Evolutionary conservation across 2,329 filamentous ascomycete genomes (phyloP), one percentile per base, ranked within the genome.

Genomic region (Ophiostoma montium): DNA sequence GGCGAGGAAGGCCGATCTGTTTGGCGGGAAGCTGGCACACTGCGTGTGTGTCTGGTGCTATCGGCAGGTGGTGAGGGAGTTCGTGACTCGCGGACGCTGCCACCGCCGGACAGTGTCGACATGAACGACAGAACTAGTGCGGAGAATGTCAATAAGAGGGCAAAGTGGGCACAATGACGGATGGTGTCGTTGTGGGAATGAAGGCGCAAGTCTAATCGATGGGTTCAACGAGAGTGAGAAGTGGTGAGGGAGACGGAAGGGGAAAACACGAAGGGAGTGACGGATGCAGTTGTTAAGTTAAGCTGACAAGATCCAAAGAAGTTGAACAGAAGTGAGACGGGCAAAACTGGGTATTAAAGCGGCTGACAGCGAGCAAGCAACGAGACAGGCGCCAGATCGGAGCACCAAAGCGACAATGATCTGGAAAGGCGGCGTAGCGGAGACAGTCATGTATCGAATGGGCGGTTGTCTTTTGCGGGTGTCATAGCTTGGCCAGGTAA

Each of bases 81-180:
- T 33, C 59, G 59, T 58, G 68, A 69, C 58, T 68, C 65, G 56
- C 58, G 60, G 52, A 19, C 8, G 18, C 64, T 60, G 52, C 67
- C 64, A 55, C 69, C 64, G 56, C 68, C 69, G 56, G 82, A 83
- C 70, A 85, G 81, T 67, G 82, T 79, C 65, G 84, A 87, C 76
- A 94, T 90, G 67, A 94, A 94, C 59, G 86, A 94, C 58, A 88
- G 73, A 50, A 94, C 87, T 94, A 63, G 32, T 9, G 16, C 54
- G 51, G 54, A 55, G 52, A 52, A 30, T 15, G 38, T 49, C 21
- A 51, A 45, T 50, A 52, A 47, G 21, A 6, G 15, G 21, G 39
- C 16, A 39, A 30, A 27, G 39, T 43, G 15, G 39, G 30, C 16
- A 43, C 27, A 32, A 27, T 7, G 18, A 12, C 4, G 4, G 5